Conservation (phyloP, 2,329 filamentous ascomycete genomes). For the Aspergillus fijiensis region DNA sequence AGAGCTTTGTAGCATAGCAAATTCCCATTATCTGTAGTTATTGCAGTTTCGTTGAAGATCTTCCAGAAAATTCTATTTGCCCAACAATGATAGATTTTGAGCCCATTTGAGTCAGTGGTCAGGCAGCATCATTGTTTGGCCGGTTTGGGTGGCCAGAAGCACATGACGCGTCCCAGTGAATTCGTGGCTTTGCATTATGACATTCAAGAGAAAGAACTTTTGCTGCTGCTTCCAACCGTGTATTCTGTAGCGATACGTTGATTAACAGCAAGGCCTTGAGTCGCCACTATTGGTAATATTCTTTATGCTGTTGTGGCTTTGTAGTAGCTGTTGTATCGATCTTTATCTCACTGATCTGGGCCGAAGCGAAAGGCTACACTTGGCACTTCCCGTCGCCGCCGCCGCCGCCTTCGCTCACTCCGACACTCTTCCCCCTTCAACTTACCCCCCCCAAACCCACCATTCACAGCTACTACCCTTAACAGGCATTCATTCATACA, state of each 20-base stretch:
- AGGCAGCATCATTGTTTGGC: conserved; percentile 16
- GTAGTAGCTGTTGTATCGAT: not conserved
- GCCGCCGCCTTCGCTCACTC: conserved; percentile 13
- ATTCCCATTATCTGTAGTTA: conserved; percentile 38
- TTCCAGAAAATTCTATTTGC: conserved; percentile 2
- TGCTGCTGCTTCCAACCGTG: too few species aligned
- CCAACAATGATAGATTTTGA: not conserved
- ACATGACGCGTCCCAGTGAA: conserved; percentile 18
- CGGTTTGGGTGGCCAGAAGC: conserved; percentile 17
- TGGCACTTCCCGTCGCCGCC: conserved; percentile 16
- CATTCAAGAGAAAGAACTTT: too few species aligned
- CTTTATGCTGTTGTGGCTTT: not conserved
- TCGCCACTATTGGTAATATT: not conserved
- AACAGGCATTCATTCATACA: conserved; percentile 2
- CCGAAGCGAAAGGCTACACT: conserved; percentile 20
- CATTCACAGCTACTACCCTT: not conserved
- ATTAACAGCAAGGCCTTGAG: too few species aligned
- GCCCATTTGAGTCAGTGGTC: not conserved
- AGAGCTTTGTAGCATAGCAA: conserved; percentile 34
- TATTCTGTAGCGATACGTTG: too few species aligned
- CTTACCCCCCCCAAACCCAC: conserved; percentile 10
- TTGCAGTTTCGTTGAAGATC: conserved; percentile 14
- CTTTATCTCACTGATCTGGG: conserved; percentile 6
- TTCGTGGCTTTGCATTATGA: not conserved
- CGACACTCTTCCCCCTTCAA: conserved; percentile 12